Conservation (phyloP, 2,329 filamentous ascomycete genomes). For the Chrysosporium keratinophilum region DNA sequence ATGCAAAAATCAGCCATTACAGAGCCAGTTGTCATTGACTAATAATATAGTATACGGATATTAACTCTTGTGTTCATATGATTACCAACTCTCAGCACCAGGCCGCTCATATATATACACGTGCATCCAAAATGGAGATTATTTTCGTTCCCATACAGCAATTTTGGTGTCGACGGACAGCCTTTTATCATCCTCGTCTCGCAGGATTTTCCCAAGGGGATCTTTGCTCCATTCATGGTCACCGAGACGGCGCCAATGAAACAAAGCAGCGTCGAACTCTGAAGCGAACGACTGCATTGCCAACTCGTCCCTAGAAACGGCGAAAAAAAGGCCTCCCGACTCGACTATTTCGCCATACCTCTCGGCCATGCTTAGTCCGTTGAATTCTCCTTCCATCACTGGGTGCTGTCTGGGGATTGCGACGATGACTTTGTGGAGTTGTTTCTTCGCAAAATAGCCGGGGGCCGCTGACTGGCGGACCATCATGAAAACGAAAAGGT, state of each 20-base stretch:
- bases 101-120: neutral
- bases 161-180: neutral
- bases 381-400: neutral
- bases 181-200: neutral
- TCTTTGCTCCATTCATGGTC: neutral
- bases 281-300: neutral
- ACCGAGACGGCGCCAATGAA: neutral
- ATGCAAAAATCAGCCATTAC: no score
- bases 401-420: neutral
- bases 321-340: neutral
- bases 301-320: neutral
- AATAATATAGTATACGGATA: no score
- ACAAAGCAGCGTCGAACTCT: neutral
- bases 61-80: neutral
- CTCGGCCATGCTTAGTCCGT: neutral
- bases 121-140: neutral
- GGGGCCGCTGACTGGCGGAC: neutral
- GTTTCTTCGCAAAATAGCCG: neutral
- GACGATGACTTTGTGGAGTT: neutral
- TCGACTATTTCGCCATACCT: neutral
- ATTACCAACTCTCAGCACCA: neutral
- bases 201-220: neutral
- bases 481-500: neutral
- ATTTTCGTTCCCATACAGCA: neutral
- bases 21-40: no score